Conservation (phyloP, 2,329 filamentous ascomycete species). For the Fusarium graminum region DNA sequence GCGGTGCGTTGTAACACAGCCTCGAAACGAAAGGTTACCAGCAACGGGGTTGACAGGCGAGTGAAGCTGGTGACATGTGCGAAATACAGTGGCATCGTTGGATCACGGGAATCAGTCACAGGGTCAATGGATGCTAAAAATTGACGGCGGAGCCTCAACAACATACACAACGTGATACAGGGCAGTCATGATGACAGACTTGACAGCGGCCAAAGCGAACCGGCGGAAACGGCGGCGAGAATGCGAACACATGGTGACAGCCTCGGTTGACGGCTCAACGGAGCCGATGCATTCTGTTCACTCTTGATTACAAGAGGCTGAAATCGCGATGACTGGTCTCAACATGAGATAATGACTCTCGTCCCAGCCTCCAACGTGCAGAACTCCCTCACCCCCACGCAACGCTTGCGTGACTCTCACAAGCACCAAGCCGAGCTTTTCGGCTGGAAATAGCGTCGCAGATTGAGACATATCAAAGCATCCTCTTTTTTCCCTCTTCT, state of each 20-base stretch:
- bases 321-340: background rate
- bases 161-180: slow-evolving; percentile 9
- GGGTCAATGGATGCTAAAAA: slow-evolving; percentile 17
- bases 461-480: slow-evolving; percentile 40
- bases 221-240: slow-evolving; percentile 17
- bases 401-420: slow-evolving; percentile 34
- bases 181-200: slow-evolving; percentile 6
- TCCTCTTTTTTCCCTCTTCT: background rate
- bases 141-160: slow-evolving; percentile 37
- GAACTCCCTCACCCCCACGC: slow-evolving; percentile 29
- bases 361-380: slow-evolving; percentile 19
- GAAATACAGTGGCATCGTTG: background rate
- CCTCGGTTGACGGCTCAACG: slow-evolving; percentile 29
- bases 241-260: slow-evolving; percentile 16
- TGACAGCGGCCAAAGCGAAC: slow-evolving; percentile 16
- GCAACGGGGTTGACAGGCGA: slow-evolving; percentile 10
- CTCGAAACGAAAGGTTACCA: slow-evolving; percentile 26
- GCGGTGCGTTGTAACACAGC: slow-evolving; percentile 35
- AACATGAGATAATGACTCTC: slow-evolving; percentile 1
- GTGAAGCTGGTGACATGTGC: slow-evolving; percentile 27
- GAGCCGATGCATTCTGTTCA: slow-evolving; percentile 17
- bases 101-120: background rate
- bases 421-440: slow-evolving; percentile 24
- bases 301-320: slow-evolving; percentile 11
- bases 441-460: slow-evolving; percentile 38